Evolutionary conservation across 78 protist genomes (phyloP), one percentile per base, ranked within the genome.

Genomic region (Dictyostelium purpureum): DNA sequence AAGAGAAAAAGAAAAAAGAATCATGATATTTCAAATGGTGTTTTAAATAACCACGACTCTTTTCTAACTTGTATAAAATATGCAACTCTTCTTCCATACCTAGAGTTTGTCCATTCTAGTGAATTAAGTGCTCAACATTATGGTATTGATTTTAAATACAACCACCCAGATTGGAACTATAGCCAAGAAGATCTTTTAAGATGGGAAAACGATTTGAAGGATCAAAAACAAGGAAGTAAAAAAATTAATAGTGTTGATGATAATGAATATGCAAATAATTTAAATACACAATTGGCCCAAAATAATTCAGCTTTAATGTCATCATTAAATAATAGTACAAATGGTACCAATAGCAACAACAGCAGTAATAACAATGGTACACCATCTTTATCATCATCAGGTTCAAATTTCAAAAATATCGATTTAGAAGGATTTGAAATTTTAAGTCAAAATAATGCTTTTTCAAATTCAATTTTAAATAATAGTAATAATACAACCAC

Each of bases 1-100:
- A 82, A 70, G 71, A 82, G 90, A 71, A 82, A 82, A 77, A 82
- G 70, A 59, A 82, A 73, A 70, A 82, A 59, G 40, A 82, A 67
- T 71, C 90, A 82, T 82, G 90, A 82, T 43, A 49, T 82, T 52
- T 70, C 90, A 18, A 59, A 82, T 70, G 77, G 90, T 31, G 69
- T 69, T 12, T 33, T 82, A 6, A 40, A 71, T 26, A 19, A 69
- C 28, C 79, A 70, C n/a, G 79, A 82, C 18, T 79, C 90, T 24
- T 82, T 82, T 75, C 38, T 82, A 28, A 82, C 90, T 6, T 82
- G 90, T 52, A 82, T 82, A 37, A 82, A 85, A 45, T 70, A 73
- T 56, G 92, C 92, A 11, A 31, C 92, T 21, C 43, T 73, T 2
- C 24, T 85, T 6, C 92, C 92, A 28, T 85, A 73, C 28, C 37